Percentiles rank a stretch among this genome's conserved stretches.
Conservation (phyloP, 23 red algal genomes). For the Chondrus crispus region DNA sequence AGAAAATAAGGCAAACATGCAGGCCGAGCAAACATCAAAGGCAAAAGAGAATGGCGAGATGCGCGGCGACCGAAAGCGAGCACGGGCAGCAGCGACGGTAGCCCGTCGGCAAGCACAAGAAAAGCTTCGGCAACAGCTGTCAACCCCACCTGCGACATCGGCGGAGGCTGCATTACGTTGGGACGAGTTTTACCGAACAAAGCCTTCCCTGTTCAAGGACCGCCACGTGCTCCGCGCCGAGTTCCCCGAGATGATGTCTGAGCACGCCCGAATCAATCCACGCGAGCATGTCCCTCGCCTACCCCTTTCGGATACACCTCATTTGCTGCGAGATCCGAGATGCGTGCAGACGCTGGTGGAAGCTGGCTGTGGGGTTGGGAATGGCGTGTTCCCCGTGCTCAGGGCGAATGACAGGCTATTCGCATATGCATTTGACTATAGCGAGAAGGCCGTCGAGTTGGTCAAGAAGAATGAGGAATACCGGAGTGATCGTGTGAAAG, state of each 20-base stretch:
- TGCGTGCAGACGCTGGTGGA: slow-evolving; percentile 52
- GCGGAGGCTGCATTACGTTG: slow-evolving; percentile 12
- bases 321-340: not conserved
- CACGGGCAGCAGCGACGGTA: not conserved
- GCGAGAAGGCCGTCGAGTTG: slow-evolving; percentile 44
- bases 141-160: not conserved
- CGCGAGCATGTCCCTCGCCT: slow-evolving; percentile 43
- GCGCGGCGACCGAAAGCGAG: slow-evolving; percentile 35
- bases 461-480: slow-evolving; percentile 58
- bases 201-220: slow-evolving; percentile 90
- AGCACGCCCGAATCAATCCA: slow-evolving; percentile 1
- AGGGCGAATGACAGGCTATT: slow-evolving; percentile 80
- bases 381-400: slow-evolving; percentile 81
- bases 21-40: no score
- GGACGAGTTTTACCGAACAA: slow-evolving; percentile 68
- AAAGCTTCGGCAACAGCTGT: not conserved
- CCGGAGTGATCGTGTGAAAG: slow-evolving; percentile 48
- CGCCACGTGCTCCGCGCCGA: slow-evolving; percentile 79
- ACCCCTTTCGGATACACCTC: not conserved
- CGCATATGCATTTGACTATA: slow-evolving; percentile 82
- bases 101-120: not conserved
- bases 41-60: no score
- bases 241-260: slow-evolving; percentile 79
- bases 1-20: no score
- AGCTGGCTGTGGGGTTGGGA: slow-evolving; percentile 85